A percentile compares a stretch with the other conserved stretches of the same genome.
These are phyloP conservation scores for Kockovaella imperatae DNA, from an alignment of 768 basidiomycete species.

Conservation along the genomic window DNA sequence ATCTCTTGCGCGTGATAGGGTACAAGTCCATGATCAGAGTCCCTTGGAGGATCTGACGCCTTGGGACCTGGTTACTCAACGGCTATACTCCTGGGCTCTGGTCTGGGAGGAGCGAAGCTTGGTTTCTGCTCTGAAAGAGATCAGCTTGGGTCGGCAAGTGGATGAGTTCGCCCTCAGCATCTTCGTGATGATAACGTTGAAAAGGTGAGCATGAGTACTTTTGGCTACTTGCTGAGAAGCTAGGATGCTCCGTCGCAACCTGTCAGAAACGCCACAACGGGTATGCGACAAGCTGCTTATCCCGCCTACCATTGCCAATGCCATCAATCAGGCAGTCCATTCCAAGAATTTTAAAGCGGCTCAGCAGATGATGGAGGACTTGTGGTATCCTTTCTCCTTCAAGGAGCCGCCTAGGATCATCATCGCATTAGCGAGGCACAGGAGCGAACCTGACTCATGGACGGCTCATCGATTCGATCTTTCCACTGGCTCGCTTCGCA, in stretches of 20 bases:
- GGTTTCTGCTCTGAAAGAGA: constrained; percentile 29
- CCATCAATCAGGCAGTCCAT: constrained; percentile 43
- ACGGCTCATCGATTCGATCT: constrained; percentile 44
- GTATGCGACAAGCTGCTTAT: constrained; percentile 44
- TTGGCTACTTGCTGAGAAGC: not conserved
- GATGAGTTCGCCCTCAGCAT: constrained; percentile 41
- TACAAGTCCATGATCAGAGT: constrained; percentile 14
- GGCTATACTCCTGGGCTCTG: constrained; percentile 42
- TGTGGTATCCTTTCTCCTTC: constrained; percentile 40
- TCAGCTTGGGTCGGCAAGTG: constrained; percentile 38
- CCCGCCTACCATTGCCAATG: constrained; percentile 39
- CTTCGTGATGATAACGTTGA: constrained; percentile 42
- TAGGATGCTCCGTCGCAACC: constrained; percentile 26
- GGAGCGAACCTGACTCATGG: constrained; percentile 42
- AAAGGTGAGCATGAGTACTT: constrained; percentile 26
- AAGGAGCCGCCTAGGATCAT: constrained; percentile 42
- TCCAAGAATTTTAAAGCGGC: constrained; percentile 33
- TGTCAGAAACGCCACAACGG: constrained; percentile 25
- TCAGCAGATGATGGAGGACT: constrained; percentile 35
- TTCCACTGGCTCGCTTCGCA: constrained; percentile 26
- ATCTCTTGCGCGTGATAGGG: constrained; percentile 6
- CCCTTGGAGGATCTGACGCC: constrained; percentile 14
- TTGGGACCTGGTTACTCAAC: constrained; percentile 42
- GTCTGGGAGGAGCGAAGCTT: constrained; percentile 41
- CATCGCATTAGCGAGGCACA: constrained; percentile 37